Evolutionary conservation across 495 filamentous ascomycete species (phyloP), one percentile per base, ranked within the genome.

Genomic region (Schizothecium vesticola): DNA sequence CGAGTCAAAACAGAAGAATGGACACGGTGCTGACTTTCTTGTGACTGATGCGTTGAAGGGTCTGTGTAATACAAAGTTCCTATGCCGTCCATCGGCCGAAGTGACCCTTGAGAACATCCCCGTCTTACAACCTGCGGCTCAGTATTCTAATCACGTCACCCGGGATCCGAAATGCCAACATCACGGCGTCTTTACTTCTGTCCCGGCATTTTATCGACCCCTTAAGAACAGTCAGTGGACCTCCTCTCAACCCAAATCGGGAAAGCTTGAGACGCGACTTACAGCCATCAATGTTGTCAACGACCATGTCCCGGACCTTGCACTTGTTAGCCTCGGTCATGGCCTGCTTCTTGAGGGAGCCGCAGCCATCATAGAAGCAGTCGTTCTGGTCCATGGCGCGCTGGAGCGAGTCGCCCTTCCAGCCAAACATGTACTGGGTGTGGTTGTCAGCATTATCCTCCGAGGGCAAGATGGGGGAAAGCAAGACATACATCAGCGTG

Each of bases 281-380:
- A 84, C 81, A 83, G 70, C 80, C 81, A 26, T 81, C 79, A 11
- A 77, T 79, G 12, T 71, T 67, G 71, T 83, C 81, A 3, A 82
- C 78, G 7, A 51, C 43, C 31, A 70, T 72, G 43, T 79, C 70
- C 65, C 78, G 71, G 51, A 79, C 73, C 8, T 77, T 77, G 70
- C 82, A 85, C 70, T 79, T 69, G 70, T 82, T 81, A 43, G 76
- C 76, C 10, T 64, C 63, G 25, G 75, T 56, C 68, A 79, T 72
- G 36, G 72, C 63, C 73, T 85, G 82, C 68, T 75, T 74, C 68
- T 76, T 78, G 66, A 79, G 73, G 21, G 59, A 56, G 21, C 77
- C 77, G 66, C 79, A 81, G 65, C 74, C 75, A 55, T 82, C 80
- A 63, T 78, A 81, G 71, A 79, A 78, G 71, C 78, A 80, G 28